A percentile compares a stretch with the other conserved stretches of the same genome.
phyloP scores from a whole-genome alignment of 768 basidiomycete genomes.

The Ramaria sp. region DNA sequence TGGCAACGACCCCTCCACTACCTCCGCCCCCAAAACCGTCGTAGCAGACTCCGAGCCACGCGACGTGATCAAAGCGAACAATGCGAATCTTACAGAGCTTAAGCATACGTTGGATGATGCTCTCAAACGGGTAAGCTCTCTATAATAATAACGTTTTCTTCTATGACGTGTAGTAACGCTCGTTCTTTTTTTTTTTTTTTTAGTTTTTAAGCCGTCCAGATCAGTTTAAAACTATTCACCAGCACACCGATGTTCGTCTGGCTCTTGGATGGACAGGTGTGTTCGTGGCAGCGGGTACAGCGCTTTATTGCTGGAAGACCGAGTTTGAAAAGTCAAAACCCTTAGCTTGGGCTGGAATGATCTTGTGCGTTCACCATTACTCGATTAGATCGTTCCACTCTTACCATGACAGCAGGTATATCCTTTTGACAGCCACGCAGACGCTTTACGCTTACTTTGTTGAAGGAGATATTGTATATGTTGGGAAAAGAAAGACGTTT shows the following conservation, averaged over 20 bases:
- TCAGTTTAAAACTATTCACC: conserved; percentile 76
- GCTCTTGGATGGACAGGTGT: conserved; percentile 81
- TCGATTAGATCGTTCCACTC: conserved; percentile 8
- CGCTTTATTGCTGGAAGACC: conserved; percentile 74
- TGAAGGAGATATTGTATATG: conserved; percentile 76
- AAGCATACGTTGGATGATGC: conserved; percentile 69
- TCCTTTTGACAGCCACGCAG: conserved; percentile 58
- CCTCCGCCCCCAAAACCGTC: neutral
- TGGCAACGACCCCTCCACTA: neutral
- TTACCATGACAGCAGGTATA: conserved; percentile 41
- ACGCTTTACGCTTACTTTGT: conserved; percentile 79
- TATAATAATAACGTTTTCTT: too few relatives aligned
- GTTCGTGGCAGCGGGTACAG: conserved; percentile 69
- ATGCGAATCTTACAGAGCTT: conserved; percentile 36
- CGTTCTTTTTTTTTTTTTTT: too few relatives aligned
- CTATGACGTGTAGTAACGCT: too few relatives aligned
- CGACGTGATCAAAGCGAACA: conserved; percentile 39
- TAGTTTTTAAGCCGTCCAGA: conserved; percentile 75
- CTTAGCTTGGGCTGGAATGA: conserved; percentile 67
- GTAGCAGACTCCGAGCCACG: conserved; percentile 10
- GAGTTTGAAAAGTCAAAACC: conserved; percentile 88
- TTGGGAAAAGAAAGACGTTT: conserved; percentile 83
- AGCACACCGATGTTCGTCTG: conserved; percentile 83
- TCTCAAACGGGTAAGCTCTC: conserved; percentile 68
- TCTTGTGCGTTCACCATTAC: conserved; percentile 41